Conservation (phyloP, 768 basidiomycete species). For the Podaxis sp. region DNA sequence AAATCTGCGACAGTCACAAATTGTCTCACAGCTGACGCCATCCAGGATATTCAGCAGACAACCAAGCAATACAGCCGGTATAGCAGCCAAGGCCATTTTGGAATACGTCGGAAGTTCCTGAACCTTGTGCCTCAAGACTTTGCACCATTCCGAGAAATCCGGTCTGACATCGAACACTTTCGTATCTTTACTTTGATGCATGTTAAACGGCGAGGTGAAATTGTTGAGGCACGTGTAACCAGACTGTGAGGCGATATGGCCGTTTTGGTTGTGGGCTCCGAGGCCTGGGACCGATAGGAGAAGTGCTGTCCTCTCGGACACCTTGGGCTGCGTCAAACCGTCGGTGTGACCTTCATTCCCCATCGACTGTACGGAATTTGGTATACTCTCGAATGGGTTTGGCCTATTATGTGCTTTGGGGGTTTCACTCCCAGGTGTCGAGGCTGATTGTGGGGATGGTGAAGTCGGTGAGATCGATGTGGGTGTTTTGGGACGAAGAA, state of each 20-base stretch:
- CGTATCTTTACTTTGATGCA: neutral
- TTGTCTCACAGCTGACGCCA: constrained; percentile 80
- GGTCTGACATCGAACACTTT: neutral
- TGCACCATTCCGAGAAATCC: constrained; percentile 11
- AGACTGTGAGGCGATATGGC: neutral
- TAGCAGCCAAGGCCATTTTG: constrained; percentile 37
- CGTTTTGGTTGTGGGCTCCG: neutral
- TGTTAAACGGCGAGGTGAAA: neutral
- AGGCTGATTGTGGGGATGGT: constrained; percentile 16
- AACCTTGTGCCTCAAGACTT: constrained; percentile 9
- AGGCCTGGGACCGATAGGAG: neutral
- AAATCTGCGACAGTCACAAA: neutral
- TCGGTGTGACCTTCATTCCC: neutral
- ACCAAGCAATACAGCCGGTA: constrained; percentile 88
- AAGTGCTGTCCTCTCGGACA: constrained; percentile 7
- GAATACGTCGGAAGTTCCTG: constrained; percentile 21
- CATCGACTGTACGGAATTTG: constrained; percentile 6
- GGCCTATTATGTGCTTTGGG: neutral
- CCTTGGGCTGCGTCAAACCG: neutral
- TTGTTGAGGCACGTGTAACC: neutral
- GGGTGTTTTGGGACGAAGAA: constrained; percentile 26
- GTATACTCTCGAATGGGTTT: neutral
- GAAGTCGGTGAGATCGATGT: constrained; percentile 4
- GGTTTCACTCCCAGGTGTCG: neutral
- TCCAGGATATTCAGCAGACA: constrained; percentile 88